Evolutionary conservation across 2,329 filamentous ascomycete genomes (phyloP), one percentile per base, ranked within the genome.

Genomic region (Lachnellula arida): DNA sequence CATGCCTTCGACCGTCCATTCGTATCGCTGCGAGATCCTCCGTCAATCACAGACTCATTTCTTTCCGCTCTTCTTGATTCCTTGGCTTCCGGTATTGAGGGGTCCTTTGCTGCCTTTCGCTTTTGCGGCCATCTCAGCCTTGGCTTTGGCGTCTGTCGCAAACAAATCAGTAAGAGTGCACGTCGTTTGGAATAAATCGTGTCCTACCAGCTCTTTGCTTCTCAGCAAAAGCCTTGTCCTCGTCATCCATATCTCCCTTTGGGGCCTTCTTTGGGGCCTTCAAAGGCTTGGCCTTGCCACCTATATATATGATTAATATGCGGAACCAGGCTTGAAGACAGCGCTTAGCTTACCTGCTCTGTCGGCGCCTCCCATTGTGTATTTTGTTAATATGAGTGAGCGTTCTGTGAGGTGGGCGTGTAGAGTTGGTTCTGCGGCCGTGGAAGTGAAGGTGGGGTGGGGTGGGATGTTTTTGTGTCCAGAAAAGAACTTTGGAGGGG

Each of bases 21-120:
- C 40, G 19, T 22, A 34, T 47, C 19, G 44, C 40, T 37, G 32
- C 22, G 28, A 49, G 39, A 8, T 34, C 46, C n/a, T 43, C 42
- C 6, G 19, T 17, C 35, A 19, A 6, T 15, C 42, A 34, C 40
- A 54, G 48, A 49, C 58, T 59, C 55, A 96, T 86, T 97, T 96
- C 88, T 97, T 96, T 75, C 91, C 92, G 60, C 89, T 94, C 84
- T 96, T 97, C 86, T 97, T 97, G 79, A 97, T 96, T 60, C 91
- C 91, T 76, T 95, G 90, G 49, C 80, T 74, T 35, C 91, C 91
- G 34, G 85, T 87, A 76, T 91, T 92, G 71, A 97, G 72, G 39
- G 93, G 92, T 3, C 93, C 93, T 78, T 95, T 96, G 74, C 89
- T 89, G 28, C 65, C 67, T 68, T 88, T 87, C 46, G 89, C 87